Evolutionary conservation across 225 moss, liverwort and hornwort species (phyloP).

Genomic region (Sphagnum contortum): DNA sequence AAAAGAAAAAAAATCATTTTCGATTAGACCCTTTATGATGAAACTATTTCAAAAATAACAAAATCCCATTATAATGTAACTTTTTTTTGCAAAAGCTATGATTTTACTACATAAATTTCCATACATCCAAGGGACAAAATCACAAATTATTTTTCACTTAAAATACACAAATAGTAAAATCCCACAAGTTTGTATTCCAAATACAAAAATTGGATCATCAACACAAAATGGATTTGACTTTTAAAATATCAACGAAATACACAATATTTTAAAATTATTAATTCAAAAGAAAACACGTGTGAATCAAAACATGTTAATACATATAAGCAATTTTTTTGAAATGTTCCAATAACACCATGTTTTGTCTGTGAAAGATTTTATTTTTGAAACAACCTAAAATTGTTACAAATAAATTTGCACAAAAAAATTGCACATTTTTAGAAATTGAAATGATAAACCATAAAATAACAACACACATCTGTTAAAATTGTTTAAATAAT

Average conservation of each 20-base stretch:
- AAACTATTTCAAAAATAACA: neutral
- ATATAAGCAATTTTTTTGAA: neutral
- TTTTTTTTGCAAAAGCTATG: no score
- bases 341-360: neutral
- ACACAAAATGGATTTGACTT: no score
- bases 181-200: no score
- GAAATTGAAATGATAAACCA: no score
- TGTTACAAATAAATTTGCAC: neutral
- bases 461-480: no score
- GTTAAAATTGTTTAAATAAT: no score
- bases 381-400: no score
- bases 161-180: neutral
- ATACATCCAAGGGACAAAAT: neutral
- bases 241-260: neutral
- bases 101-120: no score
- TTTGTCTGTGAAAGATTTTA: neutral
- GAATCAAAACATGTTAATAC: neutral
- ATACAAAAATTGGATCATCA: no score
- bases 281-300: neutral
- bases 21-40: no score
- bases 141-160: neutral
- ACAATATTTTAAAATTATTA: neutral
- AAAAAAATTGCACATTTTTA: neutral
- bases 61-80: neutral
- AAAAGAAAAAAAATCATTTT: neutral